Base-by-base conservation (phyloP, 2,329 filamentous ascomycete species). In the Dactylellina leptospora region DNA sequence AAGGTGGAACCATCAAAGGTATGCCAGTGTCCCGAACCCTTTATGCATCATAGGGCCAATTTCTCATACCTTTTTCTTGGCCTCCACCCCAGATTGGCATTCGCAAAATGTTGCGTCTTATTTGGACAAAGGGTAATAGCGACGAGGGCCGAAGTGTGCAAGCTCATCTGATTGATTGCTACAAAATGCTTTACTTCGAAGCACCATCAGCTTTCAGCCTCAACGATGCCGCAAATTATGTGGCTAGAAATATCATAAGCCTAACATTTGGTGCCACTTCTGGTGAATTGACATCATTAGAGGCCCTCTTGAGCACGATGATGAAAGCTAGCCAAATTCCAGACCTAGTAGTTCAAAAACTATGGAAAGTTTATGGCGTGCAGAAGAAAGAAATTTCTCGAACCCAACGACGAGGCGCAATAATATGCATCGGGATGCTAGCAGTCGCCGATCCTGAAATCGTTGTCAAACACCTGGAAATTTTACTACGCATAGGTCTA, bases 71-170 rank as follows among this genome's bases (percentile, higher is more conserved):
- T 18, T n/a, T 30, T 18, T 66, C n/a, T n/a, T n/a, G n/a, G n/a
- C n/a, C n/a, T n/a, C n/a, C n/a, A n/a, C n/a, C n/a, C n/a, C n/a
- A 77, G 76, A 82, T 89, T 38, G 95, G 96, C 64, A 97, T 99
- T 77, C 87, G 93, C 69, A 89, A 92, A 64, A 99, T 99, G 95
- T 84, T 99, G 74, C 89, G 93, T 58, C 84, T 99, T 18, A 99
- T 99, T 79, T 99, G 95, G 95, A 99, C 95, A 74, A 99, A 99
- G 81, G 93, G 95, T 76, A 99, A 97, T 81, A 97, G 92, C 77
- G 95, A 99, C 77, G 96, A 99, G 83, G 95, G 96, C 77, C 99
- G 97, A 81, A 95, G 95, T 62, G 93, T 99, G 1, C 96, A 99
- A 79, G 91, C 90, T 1, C 95, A 99, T 80, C 84, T 99, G 27